Conservation (phyloP, 192 early-diverging fungal species). For the Jimgerdemannia flammicorona region DNA sequence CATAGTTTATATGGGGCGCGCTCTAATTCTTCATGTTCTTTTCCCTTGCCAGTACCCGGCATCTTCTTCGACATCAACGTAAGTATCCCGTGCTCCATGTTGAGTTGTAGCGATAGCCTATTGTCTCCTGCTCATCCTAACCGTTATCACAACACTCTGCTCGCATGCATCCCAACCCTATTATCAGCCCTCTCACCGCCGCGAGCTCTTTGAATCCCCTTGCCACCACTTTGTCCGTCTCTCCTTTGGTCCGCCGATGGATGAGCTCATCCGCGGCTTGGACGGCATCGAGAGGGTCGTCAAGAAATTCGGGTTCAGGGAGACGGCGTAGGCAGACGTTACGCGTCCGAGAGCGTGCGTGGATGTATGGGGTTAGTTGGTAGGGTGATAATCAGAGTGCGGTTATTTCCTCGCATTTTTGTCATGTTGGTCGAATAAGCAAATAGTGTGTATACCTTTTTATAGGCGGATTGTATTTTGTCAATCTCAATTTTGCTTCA, state of each 20-base stretch:
- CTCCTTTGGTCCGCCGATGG: constrained; percentile 50
- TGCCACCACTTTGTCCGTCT: constrained; percentile 54
- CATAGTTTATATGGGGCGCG: constrained; percentile 6
- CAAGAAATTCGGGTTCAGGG: not conserved
- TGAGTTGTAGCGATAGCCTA: not conserved
- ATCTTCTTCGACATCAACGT: constrained; percentile 58
- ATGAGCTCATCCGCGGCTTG: constrained; percentile 41
- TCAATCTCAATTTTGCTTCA: no score
- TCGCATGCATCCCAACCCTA: not conserved
- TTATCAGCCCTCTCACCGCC: constrained; percentile 38
- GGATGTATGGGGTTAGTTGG: no score
- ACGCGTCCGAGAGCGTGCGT: no score
- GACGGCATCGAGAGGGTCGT: constrained; percentile 36
- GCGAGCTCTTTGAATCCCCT: constrained; percentile 48
- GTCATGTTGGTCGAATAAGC: no score
- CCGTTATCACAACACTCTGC: not conserved
- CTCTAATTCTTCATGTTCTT: not conserved
- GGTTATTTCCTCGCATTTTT: no score
- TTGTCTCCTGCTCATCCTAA: no score
- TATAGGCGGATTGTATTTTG: no score
- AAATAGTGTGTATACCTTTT: no score
- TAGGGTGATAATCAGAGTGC: no score
- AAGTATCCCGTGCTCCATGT: constrained; percentile 6
- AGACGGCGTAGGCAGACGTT: not conserved
- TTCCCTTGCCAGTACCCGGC: constrained; percentile 24